Evolutionary conservation across 768 basidiomycete genomes (phyloP).

Genomic region (Epithele typhae): DNA sequence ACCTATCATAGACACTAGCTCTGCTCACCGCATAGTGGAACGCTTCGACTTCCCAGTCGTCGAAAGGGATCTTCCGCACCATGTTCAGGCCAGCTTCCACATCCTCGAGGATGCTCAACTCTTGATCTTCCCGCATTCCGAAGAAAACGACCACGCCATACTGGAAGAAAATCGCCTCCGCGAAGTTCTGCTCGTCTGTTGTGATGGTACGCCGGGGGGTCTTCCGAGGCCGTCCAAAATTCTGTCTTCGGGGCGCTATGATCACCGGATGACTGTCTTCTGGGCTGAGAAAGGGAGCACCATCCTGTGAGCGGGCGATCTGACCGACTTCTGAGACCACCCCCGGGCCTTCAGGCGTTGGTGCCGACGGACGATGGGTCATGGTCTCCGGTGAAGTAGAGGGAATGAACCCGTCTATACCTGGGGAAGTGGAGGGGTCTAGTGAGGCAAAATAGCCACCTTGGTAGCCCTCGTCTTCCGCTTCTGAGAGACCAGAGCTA

Average conservation of each 20-base stretch:
- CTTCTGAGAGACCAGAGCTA: slow-evolving; percentile 70
- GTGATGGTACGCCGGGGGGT: slow-evolving; percentile 8
- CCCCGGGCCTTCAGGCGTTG: not conserved
- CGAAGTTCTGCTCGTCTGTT: slow-evolving; percentile 46
- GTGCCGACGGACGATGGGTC: not conserved
- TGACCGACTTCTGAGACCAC: not conserved
- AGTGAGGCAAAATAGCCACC: slow-evolving; percentile 67
- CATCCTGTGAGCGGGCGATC: not conserved
- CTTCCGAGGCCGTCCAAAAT: slow-evolving; percentile 8
- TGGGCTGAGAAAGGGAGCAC: not conserved
- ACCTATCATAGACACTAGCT: too few species aligned
- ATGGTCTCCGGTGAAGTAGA: slow-evolving; percentile 14
- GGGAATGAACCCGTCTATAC: slow-evolving; percentile 17
- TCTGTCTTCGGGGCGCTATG: not conserved
- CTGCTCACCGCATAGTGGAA: slow-evolving; percentile 83
- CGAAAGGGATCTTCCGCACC: slow-evolving; percentile 49
- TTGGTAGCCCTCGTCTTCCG: slow-evolving; percentile 88
- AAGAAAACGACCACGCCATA: slow-evolving; percentile 94
- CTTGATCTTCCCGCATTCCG: slow-evolving; percentile 75
- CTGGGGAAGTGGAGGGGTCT: slow-evolving; percentile 19
- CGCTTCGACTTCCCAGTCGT: slow-evolving; percentile 84
- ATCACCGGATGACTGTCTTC: slow-evolving; percentile 4
- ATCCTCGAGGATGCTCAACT: slow-evolving; percentile 82
- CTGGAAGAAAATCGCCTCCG: slow-evolving; percentile 75
- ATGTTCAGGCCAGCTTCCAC: slow-evolving; percentile 67